Evolutionary conservation across 345 rosid species (phyloP).

Genomic region (Corchorus olitorius): DNA sequence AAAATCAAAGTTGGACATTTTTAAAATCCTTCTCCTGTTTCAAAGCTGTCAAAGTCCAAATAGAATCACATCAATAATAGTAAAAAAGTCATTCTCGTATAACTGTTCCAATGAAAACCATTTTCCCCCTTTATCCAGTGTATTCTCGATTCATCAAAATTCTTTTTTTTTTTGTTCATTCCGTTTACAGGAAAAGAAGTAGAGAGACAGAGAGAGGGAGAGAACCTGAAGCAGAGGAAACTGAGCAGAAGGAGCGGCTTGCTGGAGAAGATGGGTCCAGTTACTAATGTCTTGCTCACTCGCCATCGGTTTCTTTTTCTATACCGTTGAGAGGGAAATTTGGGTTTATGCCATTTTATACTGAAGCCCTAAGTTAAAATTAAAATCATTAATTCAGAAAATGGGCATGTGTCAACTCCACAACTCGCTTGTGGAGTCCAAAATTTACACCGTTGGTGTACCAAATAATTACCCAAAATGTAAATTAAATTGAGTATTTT

Average conservation of each 20-base stretch:
- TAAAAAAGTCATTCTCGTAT: not conserved
- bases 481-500: too few species aligned
- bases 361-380: constrained; percentile 26
- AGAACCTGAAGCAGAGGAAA: constrained; percentile 98
- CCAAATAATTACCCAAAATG: too few species aligned
- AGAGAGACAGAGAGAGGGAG: not conserved
- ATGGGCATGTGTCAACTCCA: too few species aligned
- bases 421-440: too few species aligned
- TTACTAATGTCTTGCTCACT: constrained; percentile 75
- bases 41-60: not conserved
- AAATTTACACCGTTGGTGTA: too few species aligned
- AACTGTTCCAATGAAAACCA: not conserved
- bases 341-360: not conserved
- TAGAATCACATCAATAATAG: not conserved
- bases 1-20: not conserved
- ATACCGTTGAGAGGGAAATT: constrained; percentile 12
- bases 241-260: constrained; percentile 96
- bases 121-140: not conserved
- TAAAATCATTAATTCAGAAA: too few species aligned
- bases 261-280: constrained; percentile 96
- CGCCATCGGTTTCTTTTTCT: constrained; percentile 50
- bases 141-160: not conserved
- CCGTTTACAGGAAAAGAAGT: not conserved
- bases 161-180: not conserved
- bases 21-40: not conserved